phyloP scores from a whole-genome alignment of 2,329 filamentous ascomycete species.

The Ascochyta rabiei region DNA sequence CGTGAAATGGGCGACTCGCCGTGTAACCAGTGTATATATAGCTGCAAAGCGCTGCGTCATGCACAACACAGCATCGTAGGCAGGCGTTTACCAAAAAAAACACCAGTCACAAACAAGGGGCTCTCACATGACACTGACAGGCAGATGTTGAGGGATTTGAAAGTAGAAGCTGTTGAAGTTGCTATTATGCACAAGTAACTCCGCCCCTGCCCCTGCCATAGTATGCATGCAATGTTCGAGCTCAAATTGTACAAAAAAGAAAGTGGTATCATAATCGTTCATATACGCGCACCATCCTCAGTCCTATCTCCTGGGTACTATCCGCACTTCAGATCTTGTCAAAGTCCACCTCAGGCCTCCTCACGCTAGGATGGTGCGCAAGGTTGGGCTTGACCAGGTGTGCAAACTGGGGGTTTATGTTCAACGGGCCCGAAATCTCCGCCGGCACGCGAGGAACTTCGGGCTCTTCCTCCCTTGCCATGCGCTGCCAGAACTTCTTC shows the following conservation, averaged over 20 bases:
- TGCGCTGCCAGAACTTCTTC: slow-evolving; percentile 41
- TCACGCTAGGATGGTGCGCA: slow-evolving; percentile 59
- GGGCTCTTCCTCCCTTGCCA: slow-evolving; percentile 41
- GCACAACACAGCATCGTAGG: slow-evolving; percentile 3
- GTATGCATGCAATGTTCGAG: neutral
- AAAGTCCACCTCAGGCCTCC: slow-evolving; percentile 38
- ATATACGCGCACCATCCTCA: slow-evolving; percentile 9
- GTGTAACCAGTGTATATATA: slow-evolving; percentile 27
- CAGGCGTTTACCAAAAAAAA: neutral
- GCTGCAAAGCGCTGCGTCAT: slow-evolving; percentile 15
- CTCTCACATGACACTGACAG: neutral
- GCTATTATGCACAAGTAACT: slow-evolving; percentile 14
- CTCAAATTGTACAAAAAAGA: slow-evolving; percentile 16
- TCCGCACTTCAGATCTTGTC: slow-evolving; percentile 31
- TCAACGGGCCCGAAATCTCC: slow-evolving; percentile 63
- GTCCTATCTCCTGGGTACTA: neutral
- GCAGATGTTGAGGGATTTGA: neutral
- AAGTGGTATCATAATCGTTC: slow-evolving; percentile 43
- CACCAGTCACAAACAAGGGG: neutral
- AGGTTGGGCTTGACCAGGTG: slow-evolving; percentile 62
- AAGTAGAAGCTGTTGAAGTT: neutral
- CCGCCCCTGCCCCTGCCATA: neutral
- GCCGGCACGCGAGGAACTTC: slow-evolving; percentile 52
- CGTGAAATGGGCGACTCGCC: neutral
- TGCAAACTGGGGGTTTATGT: slow-evolving; percentile 59